A percentile compares a stretch with the other conserved stretches of the same genome.
phyloP scores from a whole-genome alignment of 1,284 basidiomycete species.

The Puccinia sorghi region DNA sequence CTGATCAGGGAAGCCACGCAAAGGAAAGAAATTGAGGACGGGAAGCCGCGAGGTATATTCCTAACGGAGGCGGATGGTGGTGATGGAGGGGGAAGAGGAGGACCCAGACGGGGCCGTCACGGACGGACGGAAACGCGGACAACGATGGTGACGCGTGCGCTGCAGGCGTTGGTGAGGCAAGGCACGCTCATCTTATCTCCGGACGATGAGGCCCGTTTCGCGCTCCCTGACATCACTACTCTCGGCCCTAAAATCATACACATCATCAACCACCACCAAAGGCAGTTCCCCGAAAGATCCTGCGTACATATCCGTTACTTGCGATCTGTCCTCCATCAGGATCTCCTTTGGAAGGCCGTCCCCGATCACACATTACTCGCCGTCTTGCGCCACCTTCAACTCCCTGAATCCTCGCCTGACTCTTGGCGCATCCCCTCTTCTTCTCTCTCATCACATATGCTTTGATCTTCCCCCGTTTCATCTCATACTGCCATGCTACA shows the following conservation, averaged over 20 bases:
- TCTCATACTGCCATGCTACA: no score
- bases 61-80: neutral
- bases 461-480: neutral
- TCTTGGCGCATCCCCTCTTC: neutral
- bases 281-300: neutral
- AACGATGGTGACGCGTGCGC: conserved; percentile 3
- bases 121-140: neutral
- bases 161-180: conserved; percentile 6
- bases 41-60: neutral
- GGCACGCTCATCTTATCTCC: conserved; percentile 21
- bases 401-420: neutral
- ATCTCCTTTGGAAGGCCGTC: conserved; percentile 9
- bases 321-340: neutral
- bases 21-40: neutral
- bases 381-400: neutral
- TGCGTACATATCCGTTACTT: neutral
- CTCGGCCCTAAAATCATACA: conserved; percentile 11
- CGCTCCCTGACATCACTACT: neutral
- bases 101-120: neutral
- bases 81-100: neutral
- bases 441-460: neutral
- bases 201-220: neutral
- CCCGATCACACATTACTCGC: neutral
- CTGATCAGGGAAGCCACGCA: neutral
- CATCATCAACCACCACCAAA: neutral